A percentile compares a stretch with the other conserved stretches of the same genome.
phyloP scores from a whole-genome alignment of 1,284 basidiomycete genomes.

The Marasmius fiardii region DNA sequence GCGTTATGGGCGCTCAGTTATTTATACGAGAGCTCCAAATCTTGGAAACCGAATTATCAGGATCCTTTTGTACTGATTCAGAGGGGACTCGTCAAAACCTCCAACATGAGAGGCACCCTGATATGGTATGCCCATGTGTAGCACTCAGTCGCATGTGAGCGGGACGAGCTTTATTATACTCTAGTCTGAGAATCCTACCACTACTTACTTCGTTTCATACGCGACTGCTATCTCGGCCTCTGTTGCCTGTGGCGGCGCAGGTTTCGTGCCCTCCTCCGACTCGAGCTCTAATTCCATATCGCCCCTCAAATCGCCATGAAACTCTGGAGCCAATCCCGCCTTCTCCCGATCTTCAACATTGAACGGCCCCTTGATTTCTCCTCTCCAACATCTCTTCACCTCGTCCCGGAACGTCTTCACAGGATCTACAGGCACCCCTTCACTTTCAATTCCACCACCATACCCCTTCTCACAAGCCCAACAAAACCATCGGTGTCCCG shows the following conservation, averaged over 20 bases:
- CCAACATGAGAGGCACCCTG: no score
- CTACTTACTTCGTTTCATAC: neutral
- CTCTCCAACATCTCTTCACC: constrained; percentile 73
- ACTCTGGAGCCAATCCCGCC: constrained; percentile 70
- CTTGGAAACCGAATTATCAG: no score
- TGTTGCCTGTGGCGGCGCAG: neutral
- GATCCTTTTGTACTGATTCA: no score
- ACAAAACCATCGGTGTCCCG: constrained; percentile 84
- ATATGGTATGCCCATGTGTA: no score
- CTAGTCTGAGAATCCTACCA: neutral
- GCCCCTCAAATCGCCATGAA: constrained; percentile 71
- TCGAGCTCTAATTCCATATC: constrained; percentile 35
- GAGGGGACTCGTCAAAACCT: no score
- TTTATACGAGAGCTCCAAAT: no score
- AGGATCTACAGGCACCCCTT: constrained; percentile 52
- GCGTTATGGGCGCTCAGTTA: no score
- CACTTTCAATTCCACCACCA: neutral
- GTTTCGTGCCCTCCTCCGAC: no score
- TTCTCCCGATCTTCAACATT: constrained; percentile 74
- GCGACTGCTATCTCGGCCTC: neutral
- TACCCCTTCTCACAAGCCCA: constrained; percentile 60
- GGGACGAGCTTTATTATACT: no score
- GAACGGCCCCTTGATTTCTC: constrained; percentile 84
- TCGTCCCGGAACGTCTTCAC: constrained; percentile 73
- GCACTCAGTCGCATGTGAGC: no score